Evolutionary conservation across 2,329 filamentous ascomycete species (phyloP), one percentile per base, ranked within the genome.

Genomic region (Apiospora koreana): DNA sequence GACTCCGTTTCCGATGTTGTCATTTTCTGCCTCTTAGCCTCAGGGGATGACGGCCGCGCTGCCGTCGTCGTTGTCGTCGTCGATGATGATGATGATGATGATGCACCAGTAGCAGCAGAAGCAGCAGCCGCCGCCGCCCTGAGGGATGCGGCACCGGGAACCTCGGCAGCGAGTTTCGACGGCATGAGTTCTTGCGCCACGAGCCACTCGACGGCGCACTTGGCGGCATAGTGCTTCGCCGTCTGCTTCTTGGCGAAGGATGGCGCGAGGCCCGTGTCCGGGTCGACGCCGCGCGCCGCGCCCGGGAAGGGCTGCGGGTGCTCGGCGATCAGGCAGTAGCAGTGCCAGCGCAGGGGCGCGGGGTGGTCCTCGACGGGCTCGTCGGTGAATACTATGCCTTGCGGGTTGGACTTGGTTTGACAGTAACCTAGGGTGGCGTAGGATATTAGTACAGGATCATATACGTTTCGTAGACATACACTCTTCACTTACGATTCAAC

Each of bases 141-240:
- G 9, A 58, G 28, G 31, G 16, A 9, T 18, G 54, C 21, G 16
- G 54, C 31, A n/a, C 31, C 31, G 1, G 54, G 54, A 0, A 62
- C 21, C 10, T 62, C 54, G 1, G 9, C 18, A 1, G 54, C 54
- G 31, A 62, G 54, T 16, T n/a, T 62, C 21, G 5, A 28, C 31
- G 74, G 75, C 77, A 83, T 80, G 42, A 74, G 71, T 10, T 74
- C 74, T 31, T 77, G 71, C 2, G 48, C 69, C 25, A 76, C 74
- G 21, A 87, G 79, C 79, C 81, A 86, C 9, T 81, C 76, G 28
- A 84, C 73, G 31, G 86, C 86, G 16, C 81, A 82, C 73, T 82
- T 83, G 28, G 87, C 86, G 0, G 87, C 87, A 72, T 85, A 87
- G 71, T 84, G 81, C 76, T 86, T 88, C 31, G 88, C 86, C 45